Conservation (phyloP, 306 rosid species). For the Urtica urens region DNA sequence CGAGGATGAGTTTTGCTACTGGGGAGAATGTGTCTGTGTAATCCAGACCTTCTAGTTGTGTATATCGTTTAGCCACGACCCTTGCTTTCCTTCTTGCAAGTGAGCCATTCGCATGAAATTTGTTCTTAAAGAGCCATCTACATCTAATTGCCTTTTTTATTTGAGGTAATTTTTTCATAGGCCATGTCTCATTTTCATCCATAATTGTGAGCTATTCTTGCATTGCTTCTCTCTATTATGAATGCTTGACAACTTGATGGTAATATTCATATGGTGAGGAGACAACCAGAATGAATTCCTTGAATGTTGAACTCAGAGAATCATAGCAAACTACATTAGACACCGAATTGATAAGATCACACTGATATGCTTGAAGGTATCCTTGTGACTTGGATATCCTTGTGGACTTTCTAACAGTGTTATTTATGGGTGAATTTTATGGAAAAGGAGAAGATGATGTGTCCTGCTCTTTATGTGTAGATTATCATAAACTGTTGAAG, state of each 20-base stretch:
- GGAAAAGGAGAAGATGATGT: not conserved
- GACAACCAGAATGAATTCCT: not conserved
- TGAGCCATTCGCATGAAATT: not conserved
- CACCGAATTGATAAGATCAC: too few relatives aligned
- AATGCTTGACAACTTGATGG: not conserved
- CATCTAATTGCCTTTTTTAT: not conserved
- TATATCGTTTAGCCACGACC: too few relatives aligned
- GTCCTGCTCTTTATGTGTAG: too few relatives aligned
- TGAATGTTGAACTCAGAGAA: not conserved
- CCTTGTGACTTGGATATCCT: not conserved
- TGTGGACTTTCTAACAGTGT: not conserved
- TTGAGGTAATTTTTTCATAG: not conserved
- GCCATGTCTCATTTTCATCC: not conserved
- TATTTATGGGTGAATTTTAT: not conserved
- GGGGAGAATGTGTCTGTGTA: too few relatives aligned
- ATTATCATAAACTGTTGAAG: not conserved
- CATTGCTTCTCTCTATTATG: not conserved
- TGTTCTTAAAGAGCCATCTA: not conserved
- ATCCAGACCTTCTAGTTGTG: too few relatives aligned
- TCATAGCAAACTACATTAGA: not conserved
- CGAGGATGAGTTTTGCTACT: too few relatives aligned
- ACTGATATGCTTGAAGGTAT: not conserved
- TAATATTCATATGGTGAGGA: too few relatives aligned
- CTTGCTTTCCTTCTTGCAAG: not conserved
- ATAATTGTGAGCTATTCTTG: not conserved